Evolutionary conservation across 176 grass and related monocot genomes (phyloP), one percentile per base, ranked within the genome.

Genomic region (Saccharum officinarum): DNA sequence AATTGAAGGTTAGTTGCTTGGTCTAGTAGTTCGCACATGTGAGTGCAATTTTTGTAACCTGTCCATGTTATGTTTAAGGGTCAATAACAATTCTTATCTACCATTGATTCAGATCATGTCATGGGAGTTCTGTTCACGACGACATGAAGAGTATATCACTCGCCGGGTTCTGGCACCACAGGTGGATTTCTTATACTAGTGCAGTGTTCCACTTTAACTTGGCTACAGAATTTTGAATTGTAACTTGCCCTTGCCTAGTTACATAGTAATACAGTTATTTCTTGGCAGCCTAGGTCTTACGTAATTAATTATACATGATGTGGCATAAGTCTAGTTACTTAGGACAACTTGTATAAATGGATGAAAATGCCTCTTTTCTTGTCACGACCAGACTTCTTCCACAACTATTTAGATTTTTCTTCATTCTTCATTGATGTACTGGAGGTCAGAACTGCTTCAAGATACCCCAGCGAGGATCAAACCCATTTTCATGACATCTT

Each of bases 41-140:
- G 22, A 50, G 80, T 78, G 6, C 20, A 64, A 17, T 47, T 85
- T 66, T 76, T 47, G 20, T 69, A 12, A 16, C 22, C 33, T 47
- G 10, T 76, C 54, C 17, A 37, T 72, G 33, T 79, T 82, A 67
- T 30, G 17, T 73, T 34, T 50, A 77, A 90, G 76, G 85, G 91
- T 1, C 79, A 84, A 71, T 83, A 54, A 89, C 46, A 42, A 69
- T 73, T 86, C 50, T 83, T 60, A 71, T 77, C 74, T 65, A 22
- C 40, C 40, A 28, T 49, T 74, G 41, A 78, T 82, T 69, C 81
- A 99, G 97, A 99, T 99, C 50, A 79, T 99, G 83, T 99, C 82
- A 47, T 99, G 97, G 97, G 94, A 99, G 71, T 99, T 99, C 67
- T 99, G 97, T 92, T 91, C 90, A 86, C 87, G 67, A 17, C 81